phyloP scores from a whole-genome alignment of 164 flowering plant species.

The Santalum album region DNA sequence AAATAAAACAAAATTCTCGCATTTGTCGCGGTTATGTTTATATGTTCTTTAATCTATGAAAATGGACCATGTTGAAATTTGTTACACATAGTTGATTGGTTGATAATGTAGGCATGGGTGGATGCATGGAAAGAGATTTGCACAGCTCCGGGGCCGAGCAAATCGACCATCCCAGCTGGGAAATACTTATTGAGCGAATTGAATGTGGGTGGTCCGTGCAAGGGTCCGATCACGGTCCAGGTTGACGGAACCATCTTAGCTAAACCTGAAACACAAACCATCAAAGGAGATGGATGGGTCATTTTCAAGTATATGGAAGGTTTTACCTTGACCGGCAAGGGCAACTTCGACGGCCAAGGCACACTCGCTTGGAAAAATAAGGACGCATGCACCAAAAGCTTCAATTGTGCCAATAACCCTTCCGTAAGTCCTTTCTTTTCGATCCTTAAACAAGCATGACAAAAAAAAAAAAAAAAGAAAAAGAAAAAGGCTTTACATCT shows the following conservation, averaged over 20 bases:
- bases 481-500: too few species aligned
- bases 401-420: not conserved
- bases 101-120: not conserved
- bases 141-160: not conserved
- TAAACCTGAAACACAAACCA: not conserved
- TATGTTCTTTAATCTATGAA: too few species aligned
- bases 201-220: not conserved
- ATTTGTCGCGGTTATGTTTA: too few species aligned
- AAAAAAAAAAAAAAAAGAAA: too few species aligned
- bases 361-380: not conserved
- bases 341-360: conserved; percentile 3
- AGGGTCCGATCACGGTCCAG: not conserved
- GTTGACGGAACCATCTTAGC: not conserved
- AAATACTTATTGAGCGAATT: not conserved
- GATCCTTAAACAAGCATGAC: too few species aligned
- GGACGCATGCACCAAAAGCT: conserved; percentile 1
- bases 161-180: not conserved
- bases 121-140: conserved; percentile 1
- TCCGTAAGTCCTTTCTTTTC: not conserved
- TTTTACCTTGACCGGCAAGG: not conserved
- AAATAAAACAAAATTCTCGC: not conserved
- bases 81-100: not conserved
- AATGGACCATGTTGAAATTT: not conserved
- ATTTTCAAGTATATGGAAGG: not conserved
- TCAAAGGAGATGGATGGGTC: not conserved